phyloP scores from a whole-genome alignment of 129 eudicot genomes.

The Helianthus tuberosus region DNA sequence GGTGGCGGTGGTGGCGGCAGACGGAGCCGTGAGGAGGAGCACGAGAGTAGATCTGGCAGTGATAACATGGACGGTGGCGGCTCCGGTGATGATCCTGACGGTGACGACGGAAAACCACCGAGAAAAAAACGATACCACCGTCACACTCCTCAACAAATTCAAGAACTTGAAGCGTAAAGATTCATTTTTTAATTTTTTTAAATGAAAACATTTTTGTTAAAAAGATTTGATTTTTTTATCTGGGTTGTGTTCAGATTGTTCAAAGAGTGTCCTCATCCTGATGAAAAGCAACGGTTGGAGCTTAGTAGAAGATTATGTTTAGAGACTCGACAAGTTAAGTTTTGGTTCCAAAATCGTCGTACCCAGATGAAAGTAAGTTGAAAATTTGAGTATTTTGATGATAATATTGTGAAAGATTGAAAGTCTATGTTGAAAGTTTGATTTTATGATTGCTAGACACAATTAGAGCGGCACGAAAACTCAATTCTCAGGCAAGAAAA shows the following conservation, averaged over 20 bases:
- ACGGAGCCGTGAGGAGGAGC: slow-evolving; percentile 91
- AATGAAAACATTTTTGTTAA: background rate
- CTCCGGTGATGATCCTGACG: slow-evolving; percentile 88
- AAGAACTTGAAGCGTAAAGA: slow-evolving; percentile 82
- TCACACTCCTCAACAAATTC: slow-evolving; percentile 98
- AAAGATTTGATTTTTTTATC: background rate
- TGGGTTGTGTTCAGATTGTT: slow-evolving; percentile 56
- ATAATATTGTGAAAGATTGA: background rate
- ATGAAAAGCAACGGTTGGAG: slow-evolving; percentile 95
- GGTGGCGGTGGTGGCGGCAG: slow-evolving; percentile 51
- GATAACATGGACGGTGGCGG: slow-evolving; percentile 91
- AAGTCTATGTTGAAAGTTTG: background rate
- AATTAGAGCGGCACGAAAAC: slow-evolving; percentile 93
- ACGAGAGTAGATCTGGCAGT: slow-evolving; percentile 99
- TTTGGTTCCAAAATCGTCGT: slow-evolving; percentile 97
- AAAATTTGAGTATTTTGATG: background rate
- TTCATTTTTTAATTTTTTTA: background rate
- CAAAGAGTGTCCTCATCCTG: slow-evolving; percentile 99
- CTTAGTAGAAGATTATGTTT: slow-evolving; percentile 82
- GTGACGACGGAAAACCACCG: slow-evolving; percentile 75
- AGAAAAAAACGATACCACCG: slow-evolving; percentile 95
- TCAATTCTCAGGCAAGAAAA: slow-evolving; percentile 90
- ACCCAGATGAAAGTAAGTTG: slow-evolving; percentile 90
- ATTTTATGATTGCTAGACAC: slow-evolving; percentile 53
- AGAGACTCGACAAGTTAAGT: slow-evolving; percentile 91